Percentiles rank a stretch among this genome's conserved stretches.
phyloP scores from a whole-genome alignment of 805 yeast genomes.

The Peterozyma xylosa region DNA sequence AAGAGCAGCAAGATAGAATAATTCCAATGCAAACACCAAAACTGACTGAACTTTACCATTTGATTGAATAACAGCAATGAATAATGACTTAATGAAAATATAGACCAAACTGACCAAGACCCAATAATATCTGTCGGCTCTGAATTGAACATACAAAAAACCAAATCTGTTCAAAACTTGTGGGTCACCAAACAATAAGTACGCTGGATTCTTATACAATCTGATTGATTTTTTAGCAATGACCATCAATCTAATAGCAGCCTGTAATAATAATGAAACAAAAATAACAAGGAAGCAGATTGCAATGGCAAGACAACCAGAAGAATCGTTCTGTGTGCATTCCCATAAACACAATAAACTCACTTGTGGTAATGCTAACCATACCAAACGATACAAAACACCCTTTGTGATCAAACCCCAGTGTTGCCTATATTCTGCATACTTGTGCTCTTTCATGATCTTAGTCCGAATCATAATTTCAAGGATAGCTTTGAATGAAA shows the following conservation, averaged over 20 bases:
- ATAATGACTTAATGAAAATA: constrained; percentile 64
- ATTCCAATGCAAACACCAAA: constrained; percentile 67
- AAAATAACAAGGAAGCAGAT: constrained; percentile 56
- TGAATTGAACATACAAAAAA: constrained; percentile 83
- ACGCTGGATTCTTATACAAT: constrained; percentile 87
- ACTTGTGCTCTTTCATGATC: constrained; percentile 54
- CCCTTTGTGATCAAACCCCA: constrained; percentile 89
- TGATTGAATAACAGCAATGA: constrained; percentile 79
- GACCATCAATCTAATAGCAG: constrained; percentile 64
- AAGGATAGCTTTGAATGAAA: constrained; percentile 59
- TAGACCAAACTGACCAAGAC: constrained; percentile 57
- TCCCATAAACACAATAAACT: constrained; percentile 84
- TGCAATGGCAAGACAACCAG: constrained; percentile 78
- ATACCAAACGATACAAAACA: constrained; percentile 71
- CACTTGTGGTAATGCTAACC: constrained; percentile 84
- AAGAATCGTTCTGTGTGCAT: constrained; percentile 74
- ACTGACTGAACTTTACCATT: constrained; percentile 81
- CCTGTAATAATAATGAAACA: constrained; percentile 56
- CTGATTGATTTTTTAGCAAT: constrained; percentile 66
- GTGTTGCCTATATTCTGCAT: constrained; percentile 68
- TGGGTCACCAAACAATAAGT: constrained; percentile 78
- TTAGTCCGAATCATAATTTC: constrained; percentile 57
- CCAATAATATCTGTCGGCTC: constrained; percentile 85
- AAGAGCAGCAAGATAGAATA: constrained; percentile 55
- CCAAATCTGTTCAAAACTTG: constrained; percentile 81